Base-by-base conservation (phyloP, 768 basidiomycete genomes). In the Russula emetica region DNA sequence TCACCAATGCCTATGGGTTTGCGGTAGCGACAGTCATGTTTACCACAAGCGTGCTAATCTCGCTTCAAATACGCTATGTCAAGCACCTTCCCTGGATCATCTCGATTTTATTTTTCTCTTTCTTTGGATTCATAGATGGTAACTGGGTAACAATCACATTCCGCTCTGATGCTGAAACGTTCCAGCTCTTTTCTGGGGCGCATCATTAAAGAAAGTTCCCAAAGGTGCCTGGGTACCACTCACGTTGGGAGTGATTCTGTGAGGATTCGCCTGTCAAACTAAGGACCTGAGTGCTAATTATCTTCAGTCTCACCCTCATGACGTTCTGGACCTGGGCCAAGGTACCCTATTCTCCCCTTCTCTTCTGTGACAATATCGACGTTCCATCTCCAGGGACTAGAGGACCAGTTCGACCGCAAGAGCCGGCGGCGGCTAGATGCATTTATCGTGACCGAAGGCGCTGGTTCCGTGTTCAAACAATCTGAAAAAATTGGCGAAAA, bases 151-250 rank as follows among this genome's bases (percentile, higher is more conserved):
- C 20, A 4, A 32, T 20, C 24, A 24, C 45, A 30, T 30, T 45
- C 9, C 3, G 14, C 10, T 6, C 28, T 9, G 22, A 20, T 55
- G 10, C 40, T 61, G 42, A 61, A 53, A 10, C 50, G 5, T 45
- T 8, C 18, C 40, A 75, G 77, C 71, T 32, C 74, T 86, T 18
- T 88, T 88, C 75, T 87, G 83, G 82, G 86, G 85, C 28, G 83
- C 86, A 0, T 73, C 83, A 0, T 69, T 86, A 62, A 82, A 78
- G 69, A 86, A 87, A 71, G 77, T 87, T 5, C 85, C 85, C 0
- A 73, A 78, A 24, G 86, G 87, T 20, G 87, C 85, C 2, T 88
- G 85, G 84, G 85, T 87, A 10, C 84, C 87, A 1, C 76, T 88
- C 13, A 77, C 79, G 69, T 78, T 87, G 45, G 86, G 85, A 5